Base-by-base conservation (phyloP, 2,329 filamentous ascomycete genomes). In the Penicillium psychrosexuale region DNA sequence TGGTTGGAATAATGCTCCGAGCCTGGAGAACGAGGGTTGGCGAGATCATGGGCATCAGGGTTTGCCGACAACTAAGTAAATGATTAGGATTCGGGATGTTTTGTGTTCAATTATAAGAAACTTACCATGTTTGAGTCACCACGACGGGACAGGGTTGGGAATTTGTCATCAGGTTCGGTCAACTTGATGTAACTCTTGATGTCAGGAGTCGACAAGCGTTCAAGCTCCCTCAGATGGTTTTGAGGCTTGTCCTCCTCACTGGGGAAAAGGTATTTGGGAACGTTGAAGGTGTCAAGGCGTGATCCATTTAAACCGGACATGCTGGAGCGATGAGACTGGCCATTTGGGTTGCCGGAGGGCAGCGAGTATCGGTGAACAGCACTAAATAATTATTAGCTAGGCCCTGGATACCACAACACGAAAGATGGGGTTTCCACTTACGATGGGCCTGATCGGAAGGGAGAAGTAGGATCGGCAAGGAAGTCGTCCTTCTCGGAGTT, bases 401-500 rank as follows among this genome's bases (percentile, higher is more conserved):
- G 22, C 24, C 11, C 7, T 34, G 13, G 44, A 42, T 19, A 19
- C 2, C 19, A 28, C 49, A 44, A 5, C 30, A 11, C 19, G 5
- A 34, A n/a, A 34, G 7, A 39, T 8, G 3, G 8, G 34, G 8
- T 8, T 31, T 51, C 6, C n/a, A 91, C 90, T 85, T 84, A 94
- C 90, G 87, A 84, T 72, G 90, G 89, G 47, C 84, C 86, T 45
- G 88, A 84, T 53, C 89, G 83, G 68, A 89, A 88, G 65, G 86
- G 86, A 34, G 86, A 69, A 33, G 74, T 63, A 24, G 72, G 66
- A 30, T 78, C 83, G 60, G 87, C 84, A 63, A 88, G 85, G 68
- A 91, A 88, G 68, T 93, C 91, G 66, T 96, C 90, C 63, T 93
- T 89, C 63, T 97, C 83, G 54, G 93, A 97, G 70, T 96, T 95